Base-by-base conservation (phyloP, 495 filamentous ascomycete genomes). In the Penicillium argentinense region DNA sequence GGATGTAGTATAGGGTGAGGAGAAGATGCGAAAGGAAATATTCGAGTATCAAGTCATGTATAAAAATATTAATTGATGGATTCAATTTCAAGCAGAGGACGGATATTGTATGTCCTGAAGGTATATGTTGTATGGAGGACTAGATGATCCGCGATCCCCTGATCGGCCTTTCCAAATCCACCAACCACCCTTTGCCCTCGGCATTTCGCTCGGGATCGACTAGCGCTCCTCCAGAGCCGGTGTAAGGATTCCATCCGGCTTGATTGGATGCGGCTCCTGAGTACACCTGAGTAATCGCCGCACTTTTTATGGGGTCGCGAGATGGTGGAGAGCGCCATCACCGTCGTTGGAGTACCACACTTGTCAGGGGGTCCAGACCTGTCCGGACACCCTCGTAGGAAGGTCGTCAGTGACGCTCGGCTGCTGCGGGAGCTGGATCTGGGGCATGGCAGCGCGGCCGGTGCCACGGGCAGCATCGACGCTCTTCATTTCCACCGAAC, bases 161-260 rank as follows among this genome's bases (percentile, higher is more conserved):
- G 47, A 56, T 59, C 56, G 27, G 23, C 51, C 34, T 42, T 32
- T 19, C 17, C 13, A 41, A 19, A 45, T 26, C 16, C 48, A 26
- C 29, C 43, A 26, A 29, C 34, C 9, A 28, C 13, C 13, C 22
- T 27, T 7, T 22, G n/a, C 43, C 17, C 24, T 47, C 54, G 58
- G 58, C 58, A 62, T 34, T 62, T 56, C 30, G 19, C 13, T 49
- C 54, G 45, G 51, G 58, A 53, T 62, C 59, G 59, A 44, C 57
- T 51, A 51, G 41, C 27, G 27, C 34, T 18, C 40, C 18, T 16
- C 28, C 18, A 33, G 34, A 33, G 22, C 42, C 57, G 47, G 54
- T 36, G 26, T 50, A 47, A 41, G 23, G 41, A 45, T 58, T 59
- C 51, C 58, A 34, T 8, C 25, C 2, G 17, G 12, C 32, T n/a